A percentile compares a stretch with the other conserved stretches of the same genome.
These are phyloP conservation scores for Mycena amicta DNA, from an alignment of 768 basidiomycete genomes.

Conservation along the genomic window DNA sequence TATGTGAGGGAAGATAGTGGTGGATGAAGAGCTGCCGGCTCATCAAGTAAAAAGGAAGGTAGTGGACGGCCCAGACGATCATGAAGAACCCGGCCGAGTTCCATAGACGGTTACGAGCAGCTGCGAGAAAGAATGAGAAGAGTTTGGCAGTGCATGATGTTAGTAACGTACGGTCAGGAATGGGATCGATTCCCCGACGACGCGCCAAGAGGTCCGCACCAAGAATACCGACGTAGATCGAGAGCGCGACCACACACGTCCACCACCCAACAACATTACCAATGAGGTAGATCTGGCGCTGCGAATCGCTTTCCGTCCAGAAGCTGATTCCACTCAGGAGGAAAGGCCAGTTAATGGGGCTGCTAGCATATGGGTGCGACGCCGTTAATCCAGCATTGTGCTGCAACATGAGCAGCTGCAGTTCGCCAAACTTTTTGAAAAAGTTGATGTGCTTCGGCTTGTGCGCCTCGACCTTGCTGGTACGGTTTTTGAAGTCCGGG, in stretches of 20 bases:
- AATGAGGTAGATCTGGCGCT: constrained; percentile 95
- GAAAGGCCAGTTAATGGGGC: constrained; percentile 99
- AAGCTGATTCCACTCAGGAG: constrained; percentile 94
- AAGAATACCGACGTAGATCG: constrained; percentile 87
- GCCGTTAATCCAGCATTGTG: constrained; percentile 99
- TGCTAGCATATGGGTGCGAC: constrained; percentile 95
- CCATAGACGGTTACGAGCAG: constrained; percentile 90
- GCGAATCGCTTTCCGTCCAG: constrained; percentile 87
- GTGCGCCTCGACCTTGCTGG: constrained; percentile 54
- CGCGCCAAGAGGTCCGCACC: constrained; percentile 89
- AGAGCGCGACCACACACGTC: constrained; percentile 83
- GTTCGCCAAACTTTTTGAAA: constrained; percentile 91
- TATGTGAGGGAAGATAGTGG: constrained; percentile 96
- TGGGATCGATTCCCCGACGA: constrained; percentile 79
- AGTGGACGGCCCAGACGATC: constrained; percentile 93
- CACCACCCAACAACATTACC: constrained; percentile 97
- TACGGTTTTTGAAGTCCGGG: constrained; percentile 58
- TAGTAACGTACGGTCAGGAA: constrained; percentile 76
- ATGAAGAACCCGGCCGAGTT: constrained; percentile 97
- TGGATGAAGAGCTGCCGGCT: constrained; percentile 95
- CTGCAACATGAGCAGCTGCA: constrained; percentile 94
- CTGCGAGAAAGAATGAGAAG: constrained; percentile 41
- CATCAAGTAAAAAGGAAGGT: constrained; percentile 98
- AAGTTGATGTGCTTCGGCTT: constrained; percentile 84
- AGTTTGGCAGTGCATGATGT: not conserved